These are phyloP conservation scores for Tetrahymena malaccensis DNA, from an alignment of 73 alveolate species.

Conservation along the genomic window DNA sequence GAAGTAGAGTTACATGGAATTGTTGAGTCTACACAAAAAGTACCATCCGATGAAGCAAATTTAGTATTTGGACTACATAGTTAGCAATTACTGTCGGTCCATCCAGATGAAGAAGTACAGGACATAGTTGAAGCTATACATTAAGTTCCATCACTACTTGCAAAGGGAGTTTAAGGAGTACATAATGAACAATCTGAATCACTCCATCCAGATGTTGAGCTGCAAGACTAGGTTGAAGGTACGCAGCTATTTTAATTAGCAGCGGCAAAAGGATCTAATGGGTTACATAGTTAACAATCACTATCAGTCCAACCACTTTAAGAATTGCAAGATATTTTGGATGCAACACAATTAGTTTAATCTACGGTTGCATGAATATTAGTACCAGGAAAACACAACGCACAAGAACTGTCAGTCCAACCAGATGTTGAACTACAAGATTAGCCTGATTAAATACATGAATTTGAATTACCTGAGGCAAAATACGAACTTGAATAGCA, in stretches of 20 bases:
- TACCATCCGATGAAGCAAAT: neutral
- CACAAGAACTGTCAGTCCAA: neutral
- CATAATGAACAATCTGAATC: neutral
- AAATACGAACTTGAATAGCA: neutral
- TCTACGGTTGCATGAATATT: neutral
- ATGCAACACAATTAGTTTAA: neutral
- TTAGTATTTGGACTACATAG: neutral
- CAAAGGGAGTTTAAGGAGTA: neutral
- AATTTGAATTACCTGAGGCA: neutral
- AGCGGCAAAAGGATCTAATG: neutral
- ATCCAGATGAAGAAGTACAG: neutral
- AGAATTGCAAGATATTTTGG: neutral
- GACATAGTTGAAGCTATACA: neutral
- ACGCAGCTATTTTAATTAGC: neutral
- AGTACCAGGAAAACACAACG: neutral
- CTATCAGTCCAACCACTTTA: neutral
- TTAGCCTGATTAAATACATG: neutral
- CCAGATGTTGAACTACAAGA: neutral
- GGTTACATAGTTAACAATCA: neutral
- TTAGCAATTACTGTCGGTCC: neutral
- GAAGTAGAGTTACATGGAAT: neutral
- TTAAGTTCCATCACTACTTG: neutral
- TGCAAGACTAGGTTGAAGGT: neutral
- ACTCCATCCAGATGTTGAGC: neutral
- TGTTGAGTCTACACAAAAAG: neutral